Evolutionary conservation across 768 basidiomycete genomes (phyloP).

Genomic region (Collybia sp.): DNA sequence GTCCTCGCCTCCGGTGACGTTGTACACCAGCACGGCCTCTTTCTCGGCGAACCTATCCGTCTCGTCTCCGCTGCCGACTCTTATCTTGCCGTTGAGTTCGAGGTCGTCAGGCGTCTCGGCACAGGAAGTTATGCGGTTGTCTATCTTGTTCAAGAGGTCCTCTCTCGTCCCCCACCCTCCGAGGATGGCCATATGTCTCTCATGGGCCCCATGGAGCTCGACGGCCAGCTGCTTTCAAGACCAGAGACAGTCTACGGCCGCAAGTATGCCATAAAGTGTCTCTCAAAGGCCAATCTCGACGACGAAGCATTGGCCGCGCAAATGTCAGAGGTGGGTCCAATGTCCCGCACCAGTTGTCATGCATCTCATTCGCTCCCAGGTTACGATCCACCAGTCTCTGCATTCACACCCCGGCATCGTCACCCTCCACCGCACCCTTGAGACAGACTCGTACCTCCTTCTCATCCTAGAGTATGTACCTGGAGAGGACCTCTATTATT

Average conservation of each 20-base stretch:
- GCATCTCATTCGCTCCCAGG: slow-evolving; percentile 37
- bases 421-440: slow-evolving; percentile 88
- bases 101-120: slow-evolving; percentile 83
- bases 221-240: slow-evolving; percentile 26
- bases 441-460: slow-evolving; percentile 87
- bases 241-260: slow-evolving; percentile 57
- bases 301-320: slow-evolving; percentile 85
- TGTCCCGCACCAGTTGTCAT: slow-evolving; percentile 2
- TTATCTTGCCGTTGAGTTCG: slow-evolving; percentile 62
- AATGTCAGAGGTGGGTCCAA: slow-evolving; percentile 71
- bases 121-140: slow-evolving; percentile 92
- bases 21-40: slow-evolving; percentile 59
- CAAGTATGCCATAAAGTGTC: slow-evolving; percentile 92
- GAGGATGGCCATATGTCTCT: slow-evolving; percentile 55
- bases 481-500: slow-evolving; percentile 97
- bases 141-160: slow-evolving; percentile 81
- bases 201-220: slow-evolving; percentile 52
- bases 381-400: slow-evolving; percentile 92
- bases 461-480: slow-evolving; percentile 94
- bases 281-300: slow-evolving; percentile 91
- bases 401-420: slow-evolving; percentile 91
- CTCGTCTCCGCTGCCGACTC: slow-evolving; percentile 42
- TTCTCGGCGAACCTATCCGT: slow-evolving; percentile 65
- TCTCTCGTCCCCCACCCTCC: slow-evolving; percentile 41
- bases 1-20: slow-evolving; percentile 70